A percentile compares a stretch with the other conserved stretches of the same genome.
These are phyloP conservation scores for Coemansia sp. DNA, from an alignment of 192 early-diverging fungal genomes.

Conservation along the genomic window DNA sequence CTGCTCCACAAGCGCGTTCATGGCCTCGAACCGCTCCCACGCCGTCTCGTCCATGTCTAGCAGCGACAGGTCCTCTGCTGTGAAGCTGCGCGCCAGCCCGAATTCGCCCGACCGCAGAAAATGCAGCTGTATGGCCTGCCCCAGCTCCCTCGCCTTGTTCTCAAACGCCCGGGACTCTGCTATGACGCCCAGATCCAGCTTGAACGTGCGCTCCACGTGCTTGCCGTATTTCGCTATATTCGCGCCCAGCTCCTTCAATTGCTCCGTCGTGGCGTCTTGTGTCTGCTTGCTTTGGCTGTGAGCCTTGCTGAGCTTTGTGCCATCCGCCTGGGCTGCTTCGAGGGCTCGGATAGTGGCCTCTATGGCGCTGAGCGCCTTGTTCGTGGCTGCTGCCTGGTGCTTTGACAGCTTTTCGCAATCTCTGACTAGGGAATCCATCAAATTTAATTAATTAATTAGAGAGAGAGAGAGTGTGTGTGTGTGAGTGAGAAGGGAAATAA, in stretches of 20 bases:
- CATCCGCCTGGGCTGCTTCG: constrained; percentile 17
- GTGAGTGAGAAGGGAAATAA: no score
- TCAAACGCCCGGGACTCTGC: constrained; percentile 75
- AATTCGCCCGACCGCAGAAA: constrained; percentile 89
- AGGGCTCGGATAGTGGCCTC: constrained; percentile 49
- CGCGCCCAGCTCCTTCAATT: constrained; percentile 65
- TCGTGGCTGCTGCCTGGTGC: constrained; percentile 56
- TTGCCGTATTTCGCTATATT: constrained; percentile 68
- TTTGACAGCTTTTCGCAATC: constrained; percentile 67
- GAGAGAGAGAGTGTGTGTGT: no score
- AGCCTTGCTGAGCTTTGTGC: not conserved
- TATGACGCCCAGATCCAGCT: constrained; percentile 60
- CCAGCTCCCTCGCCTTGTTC: constrained; percentile 62
- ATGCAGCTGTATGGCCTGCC: constrained; percentile 66
- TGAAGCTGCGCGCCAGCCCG: constrained; percentile 62
- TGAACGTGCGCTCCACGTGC: constrained; percentile 76
- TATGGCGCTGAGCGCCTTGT: constrained; percentile 48
- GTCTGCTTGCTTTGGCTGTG: not conserved
- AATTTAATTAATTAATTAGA: not conserved
- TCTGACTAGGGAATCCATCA: constrained; percentile 65
- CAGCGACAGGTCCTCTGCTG: constrained; percentile 47
- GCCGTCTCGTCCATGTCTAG: constrained; percentile 38
- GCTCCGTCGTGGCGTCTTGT: constrained; percentile 41
- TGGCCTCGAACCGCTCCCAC: constrained; percentile 70
- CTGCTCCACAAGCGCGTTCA: constrained; percentile 73